Conservation (phyloP, 1,284 basidiomycete genomes). For the Rhodotorula sp. region DNA sequence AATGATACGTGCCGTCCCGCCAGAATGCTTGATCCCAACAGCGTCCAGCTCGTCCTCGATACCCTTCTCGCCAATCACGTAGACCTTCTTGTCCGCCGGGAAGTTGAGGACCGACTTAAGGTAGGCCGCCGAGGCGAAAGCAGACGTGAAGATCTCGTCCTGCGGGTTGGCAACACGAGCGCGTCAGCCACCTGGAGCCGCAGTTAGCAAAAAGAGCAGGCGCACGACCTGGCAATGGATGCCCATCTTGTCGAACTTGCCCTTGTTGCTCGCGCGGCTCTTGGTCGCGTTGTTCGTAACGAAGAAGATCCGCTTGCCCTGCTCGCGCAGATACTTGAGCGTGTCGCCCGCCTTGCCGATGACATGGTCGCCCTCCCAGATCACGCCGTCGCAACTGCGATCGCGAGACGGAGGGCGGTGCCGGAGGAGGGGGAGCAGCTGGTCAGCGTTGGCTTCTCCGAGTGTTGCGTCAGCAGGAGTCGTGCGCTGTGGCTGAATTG, state of each 20-base stretch:
- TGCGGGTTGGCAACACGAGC: constrained; percentile 50
- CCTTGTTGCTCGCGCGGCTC: constrained; percentile 81
- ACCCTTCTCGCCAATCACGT: constrained; percentile 90
- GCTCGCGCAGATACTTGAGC: constrained; percentile 38
- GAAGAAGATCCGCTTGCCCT: constrained; percentile 69
- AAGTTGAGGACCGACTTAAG: constrained; percentile 74
- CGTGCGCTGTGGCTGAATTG: too few species aligned
- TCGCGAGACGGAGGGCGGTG: not conserved
- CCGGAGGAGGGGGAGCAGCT: not conserved
- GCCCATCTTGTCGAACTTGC: constrained; percentile 87
- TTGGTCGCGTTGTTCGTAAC: constrained; percentile 68
- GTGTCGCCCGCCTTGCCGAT: constrained; percentile 38
- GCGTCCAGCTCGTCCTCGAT: constrained; percentile 88
- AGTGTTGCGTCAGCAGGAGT: too few species aligned
- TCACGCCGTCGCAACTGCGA: constrained; percentile 40
- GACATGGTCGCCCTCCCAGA: constrained; percentile 46
- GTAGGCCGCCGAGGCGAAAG: constrained; percentile 92
- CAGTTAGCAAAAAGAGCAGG: constrained; percentile 24
- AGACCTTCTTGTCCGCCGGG: constrained; percentile 90
- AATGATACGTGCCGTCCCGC: constrained; percentile 73
- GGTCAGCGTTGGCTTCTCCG: not conserved
- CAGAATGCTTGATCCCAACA: constrained; percentile 77
- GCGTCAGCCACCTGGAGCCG: not conserved
- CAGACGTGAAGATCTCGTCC: constrained; percentile 96
- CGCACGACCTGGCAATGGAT: constrained; percentile 80